phyloP scores from a whole-genome alignment of 169 alveolate genomes.

The Plasmodium gallinaceum region DNA sequence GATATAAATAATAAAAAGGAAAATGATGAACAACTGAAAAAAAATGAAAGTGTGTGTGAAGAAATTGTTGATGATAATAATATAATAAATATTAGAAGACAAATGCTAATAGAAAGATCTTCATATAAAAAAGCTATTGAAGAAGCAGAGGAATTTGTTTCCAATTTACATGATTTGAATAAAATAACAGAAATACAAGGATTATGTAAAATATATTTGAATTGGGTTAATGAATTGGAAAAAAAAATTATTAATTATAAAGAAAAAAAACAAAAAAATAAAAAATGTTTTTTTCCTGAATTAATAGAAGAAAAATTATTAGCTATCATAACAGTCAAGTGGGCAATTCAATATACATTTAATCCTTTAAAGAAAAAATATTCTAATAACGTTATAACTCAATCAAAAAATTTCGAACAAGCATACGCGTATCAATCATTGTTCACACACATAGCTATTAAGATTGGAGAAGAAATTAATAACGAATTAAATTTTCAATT shows the following conservation, averaged over 20 bases:
- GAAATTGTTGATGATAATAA: constrained; percentile 6
- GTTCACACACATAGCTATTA: constrained; percentile 83
- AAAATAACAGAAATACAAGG: constrained; percentile 73
- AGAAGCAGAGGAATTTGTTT: constrained; percentile 76
- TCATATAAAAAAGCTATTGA: constrained; percentile 73
- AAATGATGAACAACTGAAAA: neutral
- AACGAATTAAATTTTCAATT: constrained; percentile 71
- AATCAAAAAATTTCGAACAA: constrained; percentile 77
- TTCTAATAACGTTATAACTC: constrained; percentile 78
- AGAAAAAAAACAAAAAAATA: constrained; percentile 77
- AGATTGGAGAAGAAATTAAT: constrained; percentile 85
- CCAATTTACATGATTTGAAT: constrained; percentile 61
- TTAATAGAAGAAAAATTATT: constrained; percentile 32
- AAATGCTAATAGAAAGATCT: constrained; percentile 80
- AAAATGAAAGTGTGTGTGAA: neutral
- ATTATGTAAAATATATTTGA: constrained; percentile 64
- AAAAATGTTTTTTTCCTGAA: constrained; percentile 57
- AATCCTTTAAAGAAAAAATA: constrained; percentile 81
- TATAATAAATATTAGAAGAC: constrained; percentile 78
- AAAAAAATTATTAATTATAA: constrained; percentile 30
- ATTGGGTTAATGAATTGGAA: constrained; percentile 71
- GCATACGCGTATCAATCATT: constrained; percentile 81
- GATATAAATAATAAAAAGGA: neutral
- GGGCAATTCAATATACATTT: constrained; percentile 83
- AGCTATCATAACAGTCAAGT: constrained; percentile 79